phyloP scores from a whole-genome alignment of 2,329 filamentous ascomycete genomes.

The Claviceps purpurea region DNA sequence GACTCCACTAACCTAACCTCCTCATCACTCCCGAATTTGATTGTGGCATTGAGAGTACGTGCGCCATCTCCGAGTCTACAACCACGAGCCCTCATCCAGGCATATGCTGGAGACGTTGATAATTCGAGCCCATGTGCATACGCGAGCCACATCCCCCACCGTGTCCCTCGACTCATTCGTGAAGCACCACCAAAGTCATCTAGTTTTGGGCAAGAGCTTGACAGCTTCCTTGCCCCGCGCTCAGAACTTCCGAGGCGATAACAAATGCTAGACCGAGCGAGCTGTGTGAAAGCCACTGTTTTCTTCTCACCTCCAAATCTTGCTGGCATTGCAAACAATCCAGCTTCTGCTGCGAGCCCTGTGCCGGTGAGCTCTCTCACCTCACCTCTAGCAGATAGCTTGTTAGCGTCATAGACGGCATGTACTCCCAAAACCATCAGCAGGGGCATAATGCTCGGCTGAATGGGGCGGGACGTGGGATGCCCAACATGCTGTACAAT shows the following conservation, averaged over 20 bases:
- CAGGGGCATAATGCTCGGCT: slow-evolving; percentile 64
- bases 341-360: slow-evolving; percentile 14
- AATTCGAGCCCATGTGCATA: slow-evolving; percentile 24
- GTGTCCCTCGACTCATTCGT: slow-evolving; percentile 20
- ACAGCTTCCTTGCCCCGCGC: neutral
- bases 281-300: slow-evolving; percentile 7
- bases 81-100: slow-evolving; percentile 7
- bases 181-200: slow-evolving; percentile 14
- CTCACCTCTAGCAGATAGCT: slow-evolving; percentile 7
- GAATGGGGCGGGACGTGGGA: slow-evolving; percentile 45
- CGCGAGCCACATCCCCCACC: slow-evolving; percentile 21
- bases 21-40: slow-evolving; percentile 9
- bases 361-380: slow-evolving; percentile 14
- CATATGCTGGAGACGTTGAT: slow-evolving; percentile 11
- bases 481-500: slow-evolving; percentile 54
- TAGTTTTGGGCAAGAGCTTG: slow-evolving; percentile 6
- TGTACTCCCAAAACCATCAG: slow-evolving; percentile 63
- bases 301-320: neutral
- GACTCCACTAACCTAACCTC: slow-evolving; percentile 4
- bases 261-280: slow-evolving; percentile 14
- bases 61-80: slow-evolving; percentile 4
- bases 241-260: slow-evolving; percentile 4
- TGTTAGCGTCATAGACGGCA: slow-evolving; percentile 27
- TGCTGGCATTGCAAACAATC: slow-evolving; percentile 10
- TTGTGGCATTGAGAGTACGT: slow-evolving; percentile 17